Base-by-base conservation (phyloP, 768 basidiomycete genomes). In the Tricholomella constricta region DNA sequence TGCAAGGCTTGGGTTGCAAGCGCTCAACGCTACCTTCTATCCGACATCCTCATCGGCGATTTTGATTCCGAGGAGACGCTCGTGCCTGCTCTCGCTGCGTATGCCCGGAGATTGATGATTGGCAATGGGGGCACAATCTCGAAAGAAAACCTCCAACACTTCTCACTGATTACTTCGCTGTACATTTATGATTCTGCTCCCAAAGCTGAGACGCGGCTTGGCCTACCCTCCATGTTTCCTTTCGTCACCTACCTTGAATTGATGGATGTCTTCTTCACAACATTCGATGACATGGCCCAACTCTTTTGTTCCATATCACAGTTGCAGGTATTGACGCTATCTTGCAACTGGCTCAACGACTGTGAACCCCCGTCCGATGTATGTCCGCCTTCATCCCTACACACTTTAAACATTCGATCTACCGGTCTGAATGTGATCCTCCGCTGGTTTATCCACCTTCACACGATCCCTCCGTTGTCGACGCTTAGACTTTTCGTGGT, bases 401-500 rank as follows among this genome's bases (percentile, higher is more conserved):
- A 20, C 19, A 36, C 37, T 9, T 34, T 53, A 45, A 53, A 47
- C n/a, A 45, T 52, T n/a, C 36, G 37, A 15, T 23, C 11, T 11
- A n/a, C 7, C 15, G 45, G 45, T n/a, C 19, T 34, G 25, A 25
- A 31, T 17, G 36, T 20, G 1, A 8, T 53, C 19, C 25, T 53
- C 6, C 45, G 25, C 19, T 53, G 52, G 52, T 26, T 53, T 17
- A 26, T 23, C 8, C 26, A 34, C n/a, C 17, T 2, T 10, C 26
- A 29, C 34, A 25, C 35, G 26, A 27, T 23, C 14, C 26, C 32
- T 1, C 19, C 15, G 7, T 45, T 53, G 3, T 47, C 52, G 7
- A 53, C 52, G 5, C 51, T 52, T 15, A 43, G 51, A 9, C 22
- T 52, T 2, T 52, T 52, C 37, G 23, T 26, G 26, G 34, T 52